Base-by-base conservation (phyloP, 139 green algal species). In the Diplosphaera chodatii region DNA sequence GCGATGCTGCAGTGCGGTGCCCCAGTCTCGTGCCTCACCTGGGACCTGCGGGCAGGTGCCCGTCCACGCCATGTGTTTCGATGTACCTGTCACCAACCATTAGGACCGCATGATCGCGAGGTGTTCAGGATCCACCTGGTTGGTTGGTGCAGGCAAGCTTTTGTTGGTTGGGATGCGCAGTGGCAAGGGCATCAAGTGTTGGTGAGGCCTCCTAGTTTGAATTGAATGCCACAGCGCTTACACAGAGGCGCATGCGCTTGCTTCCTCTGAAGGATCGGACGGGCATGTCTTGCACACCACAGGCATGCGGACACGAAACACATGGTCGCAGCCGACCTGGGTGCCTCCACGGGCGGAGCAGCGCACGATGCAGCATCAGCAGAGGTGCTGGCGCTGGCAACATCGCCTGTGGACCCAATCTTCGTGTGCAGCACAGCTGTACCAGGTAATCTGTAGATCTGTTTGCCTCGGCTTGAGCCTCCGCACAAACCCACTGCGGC, bases 1-100 rank as follows among this genome's bases (percentile, higher is more conserved):
- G 82, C 78, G 0, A 62, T 72, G 1, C 63, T 87, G 63, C 22
- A 64, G 27, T 81, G 75, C 21, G 74, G 74, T 6, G 65, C 63
- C 1, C n/a, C 82, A 10, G 82, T 83, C 1, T 74, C 78, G 3
- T 59, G 32, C 2, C 56, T 85, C 4, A 73, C 82, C 4, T 87
- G 82, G 82, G 82, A 87, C 34, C 55, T 56, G n/a, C 63, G 79
- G 1, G 79, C 78, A 15, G 82, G 85, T 68, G 85, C 83, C n/a
- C n/a, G n/a, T n/a, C n/a, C n/a, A n/a, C n/a, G n/a, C n/a, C n/a
- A n/a, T n/a, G n/a, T n/a, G n/a, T n/a, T n/a, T n/a, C n/a, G n/a
- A n/a, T n/a, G n/a, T n/a, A n/a, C n/a, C n/a, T n/a, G n/a, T n/a
- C n/a, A n/a, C n/a, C n/a, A n/a, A n/a, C n/a, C n/a, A n/a, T n/a